Evolutionary conservation across 306 rosid genomes (phyloP).

Genomic region (Canavalia ensiformis): DNA sequence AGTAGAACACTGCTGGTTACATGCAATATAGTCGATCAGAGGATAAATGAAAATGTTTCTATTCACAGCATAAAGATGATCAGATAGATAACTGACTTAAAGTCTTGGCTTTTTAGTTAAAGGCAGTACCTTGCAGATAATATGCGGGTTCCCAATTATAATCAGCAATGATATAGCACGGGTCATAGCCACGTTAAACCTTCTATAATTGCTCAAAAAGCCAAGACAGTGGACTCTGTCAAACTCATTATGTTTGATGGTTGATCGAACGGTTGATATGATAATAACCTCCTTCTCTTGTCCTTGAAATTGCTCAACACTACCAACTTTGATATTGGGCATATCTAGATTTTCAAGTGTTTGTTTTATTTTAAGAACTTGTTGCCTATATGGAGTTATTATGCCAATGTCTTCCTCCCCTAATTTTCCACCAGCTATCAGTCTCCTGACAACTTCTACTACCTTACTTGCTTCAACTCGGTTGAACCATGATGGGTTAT

Average conservation of each 20-base stretch:
- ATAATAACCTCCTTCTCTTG: conserved; percentile 89
- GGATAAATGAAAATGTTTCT: background rate
- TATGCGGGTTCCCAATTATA: conserved; percentile 92
- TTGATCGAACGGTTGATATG: conserved; percentile 92
- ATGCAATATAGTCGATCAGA: conserved; percentile 26
- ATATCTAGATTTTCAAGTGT: conserved; percentile 71
- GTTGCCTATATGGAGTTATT: conserved; percentile 92
- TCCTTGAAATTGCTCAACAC: conserved; percentile 98
- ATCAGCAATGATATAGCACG: conserved; percentile 89
- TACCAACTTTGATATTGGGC: conserved; percentile 79
- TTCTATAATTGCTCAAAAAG: conserved; percentile 86
- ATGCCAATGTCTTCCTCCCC: conserved; percentile 81
- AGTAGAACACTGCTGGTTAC: conserved; percentile 10
- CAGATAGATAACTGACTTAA: conserved; percentile 11
- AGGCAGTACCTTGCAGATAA: conserved; percentile 78
- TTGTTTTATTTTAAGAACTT: conserved; percentile 80
- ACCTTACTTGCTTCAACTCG: conserved; percentile 92
- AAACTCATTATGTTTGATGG: conserved; percentile 90
- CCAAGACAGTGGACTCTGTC: conserved; percentile 86
- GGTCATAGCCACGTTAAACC: conserved; percentile 94
- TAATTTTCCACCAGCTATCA: conserved; percentile 60
- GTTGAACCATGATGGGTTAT: conserved; percentile 99
- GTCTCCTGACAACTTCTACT: conserved; percentile 61
- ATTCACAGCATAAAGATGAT: conserved; percentile 28
- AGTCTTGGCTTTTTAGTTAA: conserved; percentile 30